phyloP scores from a whole-genome alignment of 768 basidiomycete genomes.

The Cubamyces lactineus region DNA sequence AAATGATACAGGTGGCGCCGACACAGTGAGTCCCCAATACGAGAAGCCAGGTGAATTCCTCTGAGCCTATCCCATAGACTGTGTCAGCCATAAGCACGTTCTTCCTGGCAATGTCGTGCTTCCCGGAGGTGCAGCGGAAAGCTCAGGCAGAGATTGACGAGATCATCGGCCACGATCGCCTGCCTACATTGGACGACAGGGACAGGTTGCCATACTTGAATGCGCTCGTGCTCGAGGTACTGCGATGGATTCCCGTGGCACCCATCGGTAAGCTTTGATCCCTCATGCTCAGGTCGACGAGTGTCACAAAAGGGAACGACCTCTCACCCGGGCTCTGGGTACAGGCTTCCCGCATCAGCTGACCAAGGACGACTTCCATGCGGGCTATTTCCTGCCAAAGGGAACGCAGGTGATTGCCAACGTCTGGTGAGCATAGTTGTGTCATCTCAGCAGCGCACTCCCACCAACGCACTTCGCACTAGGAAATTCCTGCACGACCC shows the following conservation, averaged over 20 bases:
- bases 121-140: conserved; percentile 41
- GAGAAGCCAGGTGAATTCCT: too few relatives aligned
- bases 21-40: conserved; percentile 17
- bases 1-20: conserved; percentile 22
- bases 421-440: conserved; percentile 26
- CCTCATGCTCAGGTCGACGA: neutral
- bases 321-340: neutral
- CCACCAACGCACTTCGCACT: neutral
- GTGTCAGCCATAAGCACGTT: conserved; percentile 33
- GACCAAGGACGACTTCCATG: conserved; percentile 34
- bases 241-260: conserved; percentile 41
- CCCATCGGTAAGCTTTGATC: conserved; percentile 36
- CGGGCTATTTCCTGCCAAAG: conserved; percentile 35
- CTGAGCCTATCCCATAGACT: conserved; percentile 28
- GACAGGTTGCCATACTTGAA: conserved; percentile 27
- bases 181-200: conserved; percentile 47
- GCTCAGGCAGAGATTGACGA: conserved; percentile 44
- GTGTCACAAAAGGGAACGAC: neutral
- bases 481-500: conserved; percentile 36
- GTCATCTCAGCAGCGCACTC: neutral
- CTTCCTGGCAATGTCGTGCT: conserved; percentile 40
- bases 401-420: conserved; percentile 35
- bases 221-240: conserved; percentile 36
- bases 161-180: conserved; percentile 36
- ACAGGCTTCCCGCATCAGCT: conserved; percentile 29